These are phyloP conservation scores for Penicillium capsulatum DNA, from an alignment of 2,329 filamentous ascomycete genomes.

Conservation along the genomic window DNA sequence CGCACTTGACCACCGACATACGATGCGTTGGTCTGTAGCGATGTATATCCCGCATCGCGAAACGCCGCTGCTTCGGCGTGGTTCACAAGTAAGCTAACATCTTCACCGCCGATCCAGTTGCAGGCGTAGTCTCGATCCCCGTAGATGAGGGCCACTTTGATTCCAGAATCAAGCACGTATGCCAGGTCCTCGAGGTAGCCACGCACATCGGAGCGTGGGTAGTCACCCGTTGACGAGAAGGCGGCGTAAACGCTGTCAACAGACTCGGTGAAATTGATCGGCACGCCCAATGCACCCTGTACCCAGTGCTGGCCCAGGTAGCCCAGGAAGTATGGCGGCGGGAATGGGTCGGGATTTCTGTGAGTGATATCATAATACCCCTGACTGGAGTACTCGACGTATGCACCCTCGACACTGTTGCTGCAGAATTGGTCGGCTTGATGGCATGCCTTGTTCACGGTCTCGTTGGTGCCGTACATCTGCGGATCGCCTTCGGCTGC, in stretches of 20 bases:
- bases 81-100: slow-evolving; percentile 48
- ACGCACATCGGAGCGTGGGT: slow-evolving; percentile 44
- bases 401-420: slow-evolving; percentile 44
- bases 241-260: slow-evolving; percentile 43
- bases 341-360: slow-evolving; percentile 50
- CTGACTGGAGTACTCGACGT: slow-evolving; percentile 40
- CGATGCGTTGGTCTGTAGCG: slow-evolving; percentile 39
- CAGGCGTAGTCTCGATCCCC: slow-evolving; percentile 57
- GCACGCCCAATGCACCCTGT: slow-evolving; percentile 56
- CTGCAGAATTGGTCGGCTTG: slow-evolving; percentile 46
- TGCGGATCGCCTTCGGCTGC: slow-evolving; percentile 49
- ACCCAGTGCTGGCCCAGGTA: slow-evolving; percentile 57
- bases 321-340: slow-evolving; percentile 50
- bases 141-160: slow-evolving; percentile 56
- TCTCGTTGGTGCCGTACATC: slow-evolving; percentile 44
- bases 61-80: slow-evolving; percentile 46
- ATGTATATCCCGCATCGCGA: slow-evolving; percentile 48
- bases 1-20: slow-evolving; percentile 47
- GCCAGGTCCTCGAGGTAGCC: slow-evolving; percentile 35
- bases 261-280: slow-evolving; percentile 54
- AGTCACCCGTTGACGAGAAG: slow-evolving; percentile 49
- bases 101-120: slow-evolving; percentile 57
- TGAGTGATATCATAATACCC: slow-evolving; percentile 59
- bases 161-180: slow-evolving; percentile 54
- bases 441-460: slow-evolving; percentile 45